These are phyloP conservation scores for Phoma sp. DNA, from an alignment of 2,329 filamentous ascomycete genomes.

Conservation along the genomic window DNA sequence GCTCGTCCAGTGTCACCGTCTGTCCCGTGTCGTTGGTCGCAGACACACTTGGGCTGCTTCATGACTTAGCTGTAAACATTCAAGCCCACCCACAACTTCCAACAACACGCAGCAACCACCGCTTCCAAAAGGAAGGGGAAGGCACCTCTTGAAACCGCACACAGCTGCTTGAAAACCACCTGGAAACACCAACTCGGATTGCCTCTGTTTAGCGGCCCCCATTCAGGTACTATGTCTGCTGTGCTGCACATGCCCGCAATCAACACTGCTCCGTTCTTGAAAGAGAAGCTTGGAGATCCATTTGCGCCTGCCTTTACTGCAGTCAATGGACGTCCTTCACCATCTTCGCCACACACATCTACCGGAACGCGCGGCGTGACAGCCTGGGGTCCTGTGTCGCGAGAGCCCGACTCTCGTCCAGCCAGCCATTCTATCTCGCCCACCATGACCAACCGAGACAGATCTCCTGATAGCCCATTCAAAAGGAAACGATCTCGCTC, in stretches of 20 bases:
- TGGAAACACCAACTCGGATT: not conserved
- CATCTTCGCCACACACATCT: slow-evolving; percentile 22
- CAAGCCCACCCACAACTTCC: not conserved
- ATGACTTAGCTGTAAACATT: not conserved
- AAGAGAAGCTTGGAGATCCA: slow-evolving; percentile 34
- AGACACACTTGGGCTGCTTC: not conserved
- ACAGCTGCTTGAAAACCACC: slow-evolving; percentile 1
- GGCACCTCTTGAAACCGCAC: not conserved
- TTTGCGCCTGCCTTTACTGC: slow-evolving; percentile 44
- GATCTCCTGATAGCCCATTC: slow-evolving; percentile 50
- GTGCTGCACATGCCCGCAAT: slow-evolving; percentile 32
- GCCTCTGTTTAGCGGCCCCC: not conserved
- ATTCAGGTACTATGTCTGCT: slow-evolving; percentile 41
- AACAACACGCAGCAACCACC: not conserved
- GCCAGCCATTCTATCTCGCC: slow-evolving; percentile 30
- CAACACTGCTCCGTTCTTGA: slow-evolving; percentile 33
- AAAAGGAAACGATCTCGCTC: slow-evolving; percentile 68
- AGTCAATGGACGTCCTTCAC: slow-evolving; percentile 43
- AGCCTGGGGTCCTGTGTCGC: slow-evolving; percentile 7
- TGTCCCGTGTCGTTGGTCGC: slow-evolving; percentile 13
- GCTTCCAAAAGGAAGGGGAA: not conserved
- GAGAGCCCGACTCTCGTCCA: slow-evolving; percentile 23
- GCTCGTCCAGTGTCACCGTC: slow-evolving; percentile 16
- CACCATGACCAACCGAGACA: slow-evolving; percentile 24
- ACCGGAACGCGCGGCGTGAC: slow-evolving; percentile 6